A percentile compares a stretch with the other conserved stretches of the same genome.
These are phyloP conservation scores for Solanum arcanum DNA, from an alignment of 257 asterid genomes.

Conservation along the genomic window DNA sequence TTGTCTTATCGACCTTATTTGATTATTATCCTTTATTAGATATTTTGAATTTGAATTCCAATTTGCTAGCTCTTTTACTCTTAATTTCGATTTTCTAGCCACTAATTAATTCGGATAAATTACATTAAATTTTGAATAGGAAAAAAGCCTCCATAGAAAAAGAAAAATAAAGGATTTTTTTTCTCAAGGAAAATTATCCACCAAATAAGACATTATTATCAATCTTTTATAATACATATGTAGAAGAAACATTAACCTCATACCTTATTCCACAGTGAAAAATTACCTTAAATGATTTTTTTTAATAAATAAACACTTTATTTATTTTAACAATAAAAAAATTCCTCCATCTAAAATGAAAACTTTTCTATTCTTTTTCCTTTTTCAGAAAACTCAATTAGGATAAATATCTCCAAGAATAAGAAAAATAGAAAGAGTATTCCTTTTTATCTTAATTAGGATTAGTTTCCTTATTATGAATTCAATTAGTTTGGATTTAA, in stretches of 20 bases:
- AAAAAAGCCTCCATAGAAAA: neutral
- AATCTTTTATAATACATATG: neutral
- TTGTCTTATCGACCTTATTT: neutral
- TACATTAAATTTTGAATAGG: neutral
- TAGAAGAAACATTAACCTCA: neutral
- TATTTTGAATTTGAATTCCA: neutral
- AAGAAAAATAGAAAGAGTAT: neutral
- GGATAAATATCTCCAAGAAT: neutral
- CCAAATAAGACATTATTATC: neutral
- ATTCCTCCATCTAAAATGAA: neutral
- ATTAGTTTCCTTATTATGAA: neutral
- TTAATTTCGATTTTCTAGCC: neutral
- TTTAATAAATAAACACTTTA: neutral
- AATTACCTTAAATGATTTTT: neutral
- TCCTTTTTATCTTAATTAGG: neutral
- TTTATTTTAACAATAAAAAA: neutral
- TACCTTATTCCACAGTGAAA: neutral
- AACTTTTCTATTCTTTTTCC: neutral
- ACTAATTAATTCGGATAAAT: no score
- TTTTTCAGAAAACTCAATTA: neutral
- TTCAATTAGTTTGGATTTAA: neutral
- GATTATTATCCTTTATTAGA: neutral
- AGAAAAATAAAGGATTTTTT: neutral
- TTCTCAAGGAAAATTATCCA: neutral
- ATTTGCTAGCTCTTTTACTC: neutral